Percentiles rank a stretch among this genome's conserved stretches.
These are phyloP conservation scores for Breynia disticha DNA, from an alignment of 441 rosid genomes.

Conservation along the genomic window DNA sequence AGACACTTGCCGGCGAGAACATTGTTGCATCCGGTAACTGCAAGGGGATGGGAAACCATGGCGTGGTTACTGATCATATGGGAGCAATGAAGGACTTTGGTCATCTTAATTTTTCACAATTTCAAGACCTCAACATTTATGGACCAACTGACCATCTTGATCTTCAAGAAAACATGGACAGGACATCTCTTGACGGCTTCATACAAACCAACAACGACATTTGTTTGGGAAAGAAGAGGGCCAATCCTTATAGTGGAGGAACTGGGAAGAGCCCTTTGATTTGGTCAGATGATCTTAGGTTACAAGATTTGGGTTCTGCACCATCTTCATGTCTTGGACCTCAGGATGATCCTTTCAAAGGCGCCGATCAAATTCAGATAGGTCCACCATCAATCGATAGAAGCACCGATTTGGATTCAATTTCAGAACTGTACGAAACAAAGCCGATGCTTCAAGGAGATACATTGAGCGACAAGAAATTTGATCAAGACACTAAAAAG, in stretches of 20 bases:
- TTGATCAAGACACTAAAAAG: constrained; percentile 19
- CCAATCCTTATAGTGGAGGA: constrained; percentile 33
- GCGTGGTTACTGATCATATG: constrained; percentile 19
- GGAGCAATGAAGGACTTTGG: constrained; percentile 36
- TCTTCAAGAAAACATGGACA: constrained; percentile 53
- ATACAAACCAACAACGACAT: constrained; percentile 27
- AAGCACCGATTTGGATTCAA: constrained; percentile 42
- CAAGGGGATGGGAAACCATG: constrained; percentile 38
- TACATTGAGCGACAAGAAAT: constrained; percentile 28
- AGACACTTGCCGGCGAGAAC: constrained; percentile 75
- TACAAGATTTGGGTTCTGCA: constrained; percentile 38
- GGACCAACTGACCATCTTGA: constrained; percentile 36
- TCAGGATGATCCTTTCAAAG: constrained; percentile 35
- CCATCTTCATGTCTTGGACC: constrained; percentile 28
- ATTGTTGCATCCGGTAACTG: constrained; percentile 38
- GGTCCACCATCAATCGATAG: constrained; percentile 33
- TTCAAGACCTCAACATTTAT: constrained; percentile 88
- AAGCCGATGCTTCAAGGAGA: constrained; percentile 56
- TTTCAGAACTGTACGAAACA: constrained; percentile 57
- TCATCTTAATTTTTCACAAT: constrained; percentile 52
- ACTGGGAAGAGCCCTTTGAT: constrained; percentile 56
- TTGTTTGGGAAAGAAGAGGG: constrained; percentile 60
- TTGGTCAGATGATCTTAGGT: constrained; percentile 73
- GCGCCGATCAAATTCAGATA: constrained; percentile 45
- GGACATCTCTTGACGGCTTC: constrained; percentile 39